A percentile compares a stretch with the other conserved stretches of the same genome.
phyloP scores from a whole-genome alignment of 192 early-diverging fungal species.

The Bifiguratus adelaidae region DNA sequence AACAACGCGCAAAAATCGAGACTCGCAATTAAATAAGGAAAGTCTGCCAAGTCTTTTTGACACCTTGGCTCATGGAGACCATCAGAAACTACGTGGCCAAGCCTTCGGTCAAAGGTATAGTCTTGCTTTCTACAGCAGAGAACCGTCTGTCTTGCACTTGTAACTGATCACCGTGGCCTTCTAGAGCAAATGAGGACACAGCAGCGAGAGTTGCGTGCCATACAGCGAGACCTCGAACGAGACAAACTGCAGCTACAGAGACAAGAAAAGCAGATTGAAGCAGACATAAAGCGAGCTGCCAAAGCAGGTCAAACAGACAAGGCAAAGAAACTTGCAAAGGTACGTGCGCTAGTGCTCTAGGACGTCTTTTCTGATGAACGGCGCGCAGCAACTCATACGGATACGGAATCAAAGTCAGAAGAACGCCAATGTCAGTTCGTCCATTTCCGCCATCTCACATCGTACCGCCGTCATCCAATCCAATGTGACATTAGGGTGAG shows the following conservation, averaged over 20 bases:
- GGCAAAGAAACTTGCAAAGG: constrained; percentile 13
- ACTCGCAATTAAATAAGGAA: too few species aligned
- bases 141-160: background rate
- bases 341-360: background rate
- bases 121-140: background rate
- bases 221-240: constrained; percentile 13
- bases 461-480: constrained; percentile 9
- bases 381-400: constrained; percentile 9
- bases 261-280: constrained; percentile 19
- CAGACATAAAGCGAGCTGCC: constrained; percentile 25
- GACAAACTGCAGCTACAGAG: constrained; percentile 16
- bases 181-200: constrained; percentile 11
- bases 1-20: too few species aligned
- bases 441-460: constrained; percentile 9
- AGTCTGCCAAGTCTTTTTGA: too few species aligned
- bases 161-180: background rate
- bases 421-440: constrained; percentile 7
- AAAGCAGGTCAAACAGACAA: constrained; percentile 14
- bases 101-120: constrained; percentile 7
- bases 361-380: background rate
- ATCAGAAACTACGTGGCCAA: constrained; percentile 3
- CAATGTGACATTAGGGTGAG: constrained; percentile 6
- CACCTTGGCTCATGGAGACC: background rate
- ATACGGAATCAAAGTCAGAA: constrained; percentile 12
- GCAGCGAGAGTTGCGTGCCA: constrained; percentile 10